phyloP scores from a whole-genome alignment of 768 basidiomycete species.

The Leccinum longicurvipes region DNA sequence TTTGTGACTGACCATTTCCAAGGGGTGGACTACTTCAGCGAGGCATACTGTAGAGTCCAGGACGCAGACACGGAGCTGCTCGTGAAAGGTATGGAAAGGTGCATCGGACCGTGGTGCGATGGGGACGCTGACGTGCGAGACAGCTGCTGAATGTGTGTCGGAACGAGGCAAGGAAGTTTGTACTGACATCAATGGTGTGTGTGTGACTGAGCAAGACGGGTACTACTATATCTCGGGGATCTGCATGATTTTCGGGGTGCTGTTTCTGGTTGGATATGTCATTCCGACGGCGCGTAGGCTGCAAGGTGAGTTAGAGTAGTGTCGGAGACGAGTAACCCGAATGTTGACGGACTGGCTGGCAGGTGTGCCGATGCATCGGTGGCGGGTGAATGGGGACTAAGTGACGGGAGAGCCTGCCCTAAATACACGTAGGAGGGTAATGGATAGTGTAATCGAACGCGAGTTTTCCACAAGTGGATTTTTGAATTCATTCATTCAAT shows the following conservation, averaged over 20 bases:
- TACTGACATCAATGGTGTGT: constrained; percentile 69
- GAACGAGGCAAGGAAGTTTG: constrained; percentile 86
- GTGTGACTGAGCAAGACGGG: constrained; percentile 84
- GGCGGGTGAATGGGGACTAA: constrained; percentile 54
- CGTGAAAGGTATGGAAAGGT: constrained; percentile 47
- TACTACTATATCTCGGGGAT: constrained; percentile 82
- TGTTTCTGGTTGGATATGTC: constrained; percentile 72
- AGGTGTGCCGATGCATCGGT: constrained; percentile 69
- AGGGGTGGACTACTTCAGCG: constrained; percentile 87
- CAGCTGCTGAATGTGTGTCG: constrained; percentile 87
- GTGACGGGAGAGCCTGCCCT: constrained; percentile 27
- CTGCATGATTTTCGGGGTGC: constrained; percentile 76
- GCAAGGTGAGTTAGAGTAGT: constrained; percentile 59
- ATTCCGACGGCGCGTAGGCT: constrained; percentile 80
- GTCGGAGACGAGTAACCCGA: background rate
- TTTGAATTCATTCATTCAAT: constrained; percentile 13
- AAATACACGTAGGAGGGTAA: constrained; percentile 17
- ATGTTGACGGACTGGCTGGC: constrained; percentile 9
- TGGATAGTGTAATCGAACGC: constrained; percentile 17
- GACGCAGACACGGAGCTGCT: constrained; percentile 50
- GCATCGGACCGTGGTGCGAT: background rate
- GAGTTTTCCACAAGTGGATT: constrained; percentile 26
- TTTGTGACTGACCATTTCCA: constrained; percentile 8
- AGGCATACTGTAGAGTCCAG: constrained; percentile 77
- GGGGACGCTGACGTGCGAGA: constrained; percentile 8